Percentiles rank a stretch among this genome's conserved stretches.
These are phyloP conservation scores for Boletus reticuloceps DNA, from an alignment of 768 basidiomycete genomes.

Conservation along the genomic window DNA sequence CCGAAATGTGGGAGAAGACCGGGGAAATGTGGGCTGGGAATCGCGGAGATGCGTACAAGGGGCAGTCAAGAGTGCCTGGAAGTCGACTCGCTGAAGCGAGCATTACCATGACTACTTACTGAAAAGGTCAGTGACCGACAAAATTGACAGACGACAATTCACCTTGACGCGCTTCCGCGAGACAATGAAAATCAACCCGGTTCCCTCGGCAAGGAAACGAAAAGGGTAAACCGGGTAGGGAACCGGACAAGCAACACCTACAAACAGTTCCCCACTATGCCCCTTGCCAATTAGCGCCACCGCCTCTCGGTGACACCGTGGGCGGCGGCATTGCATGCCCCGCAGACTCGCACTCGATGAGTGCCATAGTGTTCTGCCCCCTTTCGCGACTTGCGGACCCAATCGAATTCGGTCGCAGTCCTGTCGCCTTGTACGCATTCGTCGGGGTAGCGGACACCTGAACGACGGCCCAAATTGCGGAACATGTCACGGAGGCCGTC, in stretches of 20 bases:
- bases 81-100: background rate
- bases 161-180: conserved; percentile 2
- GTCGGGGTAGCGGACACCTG: conserved; percentile 43
- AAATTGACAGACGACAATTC: background rate
- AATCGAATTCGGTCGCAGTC: conserved; percentile 42
- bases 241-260: conserved; percentile 1
- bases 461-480: conserved; percentile 51
- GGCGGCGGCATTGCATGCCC: conserved; percentile 32
- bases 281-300: conserved; percentile 21
- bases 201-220: conserved; percentile 1
- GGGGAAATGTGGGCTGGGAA: background rate
- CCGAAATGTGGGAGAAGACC: background rate
- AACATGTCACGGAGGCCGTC: conserved; percentile 77
- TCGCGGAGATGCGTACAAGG: background rate
- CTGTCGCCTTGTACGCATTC: conserved; percentile 18
- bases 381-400: conserved; percentile 37
- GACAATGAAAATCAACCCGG: background rate
- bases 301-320: conserved; percentile 23
- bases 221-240: background rate
- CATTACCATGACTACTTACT: background rate
- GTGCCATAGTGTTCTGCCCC: conserved; percentile 15
- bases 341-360: conserved; percentile 32
- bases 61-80: too few relatives aligned
- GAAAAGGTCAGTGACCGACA: background rate
- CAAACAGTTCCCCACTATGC: conserved; percentile 1